Conservation (phyloP, 1,284 basidiomycete species). For the Melampsora larici-populina region DNA sequence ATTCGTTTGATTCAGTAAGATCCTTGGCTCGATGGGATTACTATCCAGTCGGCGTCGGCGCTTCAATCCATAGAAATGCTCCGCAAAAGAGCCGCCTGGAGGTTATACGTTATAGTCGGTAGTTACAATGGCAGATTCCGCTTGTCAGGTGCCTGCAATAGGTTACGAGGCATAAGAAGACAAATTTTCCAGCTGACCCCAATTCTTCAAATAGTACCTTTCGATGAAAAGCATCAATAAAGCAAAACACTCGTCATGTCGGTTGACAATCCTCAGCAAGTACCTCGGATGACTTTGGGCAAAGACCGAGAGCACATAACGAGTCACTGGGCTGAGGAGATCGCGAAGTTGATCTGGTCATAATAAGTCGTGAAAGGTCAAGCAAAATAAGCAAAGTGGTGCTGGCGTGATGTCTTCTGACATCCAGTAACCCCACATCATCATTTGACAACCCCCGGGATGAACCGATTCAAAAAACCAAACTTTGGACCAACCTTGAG, state of each 20-base stretch:
- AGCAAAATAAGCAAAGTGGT: not conserved
- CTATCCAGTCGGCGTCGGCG: slow-evolving; percentile 67
- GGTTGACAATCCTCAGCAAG: slow-evolving; percentile 82
- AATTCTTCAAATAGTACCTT: slow-evolving; percentile 77
- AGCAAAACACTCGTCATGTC: slow-evolving; percentile 94
- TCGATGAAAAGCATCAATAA: slow-evolving; percentile 83
- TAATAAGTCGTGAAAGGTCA: not conserved
- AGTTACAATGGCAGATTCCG: not conserved
- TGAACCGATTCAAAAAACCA: not conserved
- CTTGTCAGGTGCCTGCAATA: not conserved
- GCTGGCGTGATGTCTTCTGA: not conserved
- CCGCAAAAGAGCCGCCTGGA: slow-evolving; percentile 79
- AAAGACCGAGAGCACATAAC: slow-evolving; percentile 93
- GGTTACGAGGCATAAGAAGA: not conserved
- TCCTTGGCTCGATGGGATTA: slow-evolving; percentile 21
- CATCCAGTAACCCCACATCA: not conserved
- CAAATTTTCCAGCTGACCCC: slow-evolving; percentile 57
- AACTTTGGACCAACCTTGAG: slow-evolving; percentile 59
- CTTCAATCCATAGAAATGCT: slow-evolving; percentile 88
- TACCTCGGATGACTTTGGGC: slow-evolving; percentile 93
- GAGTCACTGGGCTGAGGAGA: slow-evolving; percentile 87
- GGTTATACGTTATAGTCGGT: not conserved
- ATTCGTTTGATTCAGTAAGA: slow-evolving; percentile 61
- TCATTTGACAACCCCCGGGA: not conserved
- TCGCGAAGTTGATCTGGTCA: slow-evolving; percentile 75